phyloP scores from a whole-genome alignment of 1,139 yeast genomes.

The Debaryomycetaceae sp. region DNA sequence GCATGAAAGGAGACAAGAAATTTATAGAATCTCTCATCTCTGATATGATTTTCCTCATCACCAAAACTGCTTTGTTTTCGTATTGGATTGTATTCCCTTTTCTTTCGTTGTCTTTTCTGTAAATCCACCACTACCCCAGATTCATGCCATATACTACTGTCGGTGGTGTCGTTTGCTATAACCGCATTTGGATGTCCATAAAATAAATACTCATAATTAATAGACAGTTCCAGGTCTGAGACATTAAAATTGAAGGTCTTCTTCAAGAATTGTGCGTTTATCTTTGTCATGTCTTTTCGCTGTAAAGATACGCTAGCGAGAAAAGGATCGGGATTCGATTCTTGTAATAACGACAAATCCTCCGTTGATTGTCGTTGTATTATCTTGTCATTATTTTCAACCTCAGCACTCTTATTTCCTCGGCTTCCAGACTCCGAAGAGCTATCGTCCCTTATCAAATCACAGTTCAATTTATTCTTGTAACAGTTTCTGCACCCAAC shows the following conservation, averaged over 20 bases:
- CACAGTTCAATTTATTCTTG: slow-evolving; percentile 12
- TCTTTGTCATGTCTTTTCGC: not conserved
- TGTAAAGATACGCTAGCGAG: not conserved
- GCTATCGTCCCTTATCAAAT: slow-evolving; percentile 10
- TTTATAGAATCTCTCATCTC: slow-evolving; percentile 14
- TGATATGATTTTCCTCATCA: slow-evolving; percentile 13
- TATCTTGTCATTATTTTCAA: too few species aligned
- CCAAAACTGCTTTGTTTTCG: slow-evolving; percentile 13
- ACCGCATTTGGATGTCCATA: slow-evolving; percentile 29
- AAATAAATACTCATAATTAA: slow-evolving; percentile 21
- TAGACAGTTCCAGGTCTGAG: slow-evolving; percentile 16
- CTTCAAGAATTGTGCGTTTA: slow-evolving; percentile 18
- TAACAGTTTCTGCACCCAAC: slow-evolving; percentile 38
- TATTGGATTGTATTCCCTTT: slow-evolving; percentile 4
- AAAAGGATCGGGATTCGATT: too few species aligned
- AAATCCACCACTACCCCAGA: slow-evolving; percentile 25
- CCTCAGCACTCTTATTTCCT: too few species aligned
- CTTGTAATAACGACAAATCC: too few species aligned
- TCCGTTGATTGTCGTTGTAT: too few species aligned
- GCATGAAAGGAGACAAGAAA: slow-evolving; percentile 28
- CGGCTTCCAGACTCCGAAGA: too few species aligned
- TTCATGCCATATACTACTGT: slow-evolving; percentile 24
- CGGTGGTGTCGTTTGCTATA: slow-evolving; percentile 18
- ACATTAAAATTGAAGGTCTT: slow-evolving; percentile 24
- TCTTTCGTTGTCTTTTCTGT: slow-evolving; percentile 7